Evolutionary conservation across 1,284 basidiomycete genomes (phyloP).

Genomic region (Fomitopsis schrenkii): DNA sequence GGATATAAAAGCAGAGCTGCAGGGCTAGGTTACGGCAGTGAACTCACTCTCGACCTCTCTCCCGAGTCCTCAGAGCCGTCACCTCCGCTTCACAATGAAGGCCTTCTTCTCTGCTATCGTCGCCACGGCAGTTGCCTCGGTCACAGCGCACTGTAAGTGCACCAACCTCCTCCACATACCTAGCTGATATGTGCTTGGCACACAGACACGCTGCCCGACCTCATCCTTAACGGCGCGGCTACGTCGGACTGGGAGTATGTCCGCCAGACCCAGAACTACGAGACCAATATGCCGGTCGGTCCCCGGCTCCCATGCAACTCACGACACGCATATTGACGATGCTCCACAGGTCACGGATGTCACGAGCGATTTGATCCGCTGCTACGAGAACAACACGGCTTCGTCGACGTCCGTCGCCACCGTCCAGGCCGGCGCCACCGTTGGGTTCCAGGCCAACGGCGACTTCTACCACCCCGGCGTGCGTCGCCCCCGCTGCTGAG

Average conservation of each 20-base stretch:
- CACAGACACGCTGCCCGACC: conserved; percentile 24
- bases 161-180: too few species aligned
- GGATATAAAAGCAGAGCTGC: not conserved
- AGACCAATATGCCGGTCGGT: conserved; percentile 35
- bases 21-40: not conserved
- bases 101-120: conserved; percentile 4
- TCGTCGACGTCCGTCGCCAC: conserved; percentile 34
- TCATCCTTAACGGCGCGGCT: conserved; percentile 16
- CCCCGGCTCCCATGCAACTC: not conserved
- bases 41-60: not conserved
- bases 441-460: conserved; percentile 25
- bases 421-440: conserved; percentile 28
- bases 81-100: not conserved
- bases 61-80: not conserved
- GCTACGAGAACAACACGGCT: conserved; percentile 38
- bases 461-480: conserved; percentile 33
- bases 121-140: not conserved
- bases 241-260: conserved; percentile 36
- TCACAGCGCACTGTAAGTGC: conserved; percentile 1
- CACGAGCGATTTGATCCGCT: conserved; percentile 38
- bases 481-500: conserved; percentile 3
- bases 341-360: conserved; percentile 36
- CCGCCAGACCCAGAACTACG: conserved; percentile 40
- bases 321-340: not conserved
- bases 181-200: not conserved